phyloP scores from a whole-genome alignment of 73 alveolate genomes.

The Urostyla sp. region DNA sequence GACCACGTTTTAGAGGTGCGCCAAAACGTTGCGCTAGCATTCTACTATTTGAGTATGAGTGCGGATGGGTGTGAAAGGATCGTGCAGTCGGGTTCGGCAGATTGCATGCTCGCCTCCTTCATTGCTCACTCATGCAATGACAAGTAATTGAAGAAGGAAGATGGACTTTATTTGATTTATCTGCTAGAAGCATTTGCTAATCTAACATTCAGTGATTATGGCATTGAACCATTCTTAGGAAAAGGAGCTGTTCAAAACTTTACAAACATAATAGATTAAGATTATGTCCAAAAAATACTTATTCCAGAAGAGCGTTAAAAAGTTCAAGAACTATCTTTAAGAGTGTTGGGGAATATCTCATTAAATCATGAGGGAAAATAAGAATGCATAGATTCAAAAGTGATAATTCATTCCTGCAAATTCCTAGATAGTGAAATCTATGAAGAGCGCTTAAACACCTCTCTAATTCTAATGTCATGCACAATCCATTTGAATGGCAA shows the following conservation, averaged over 20 bases:
- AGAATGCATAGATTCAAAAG: conserved; percentile 85
- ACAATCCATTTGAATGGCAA: conserved; percentile 81
- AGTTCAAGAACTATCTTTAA: conserved; percentile 79
- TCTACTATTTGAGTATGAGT: conserved; percentile 76
- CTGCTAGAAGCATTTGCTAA: conserved; percentile 88
- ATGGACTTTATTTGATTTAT: conserved; percentile 82
- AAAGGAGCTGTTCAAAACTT: conserved; percentile 82
- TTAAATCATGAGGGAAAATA: conserved; percentile 89
- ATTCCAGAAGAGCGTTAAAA: conserved; percentile 22
- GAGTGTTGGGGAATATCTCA: conserved; percentile 86
- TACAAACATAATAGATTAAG: conserved; percentile 76
- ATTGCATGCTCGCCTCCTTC: conserved; percentile 86
- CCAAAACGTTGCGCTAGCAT: conserved; percentile 90
- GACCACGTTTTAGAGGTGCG: conserved; percentile 86
- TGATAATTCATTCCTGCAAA: conserved; percentile 83
- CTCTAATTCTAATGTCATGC: conserved; percentile 73
- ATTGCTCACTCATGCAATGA: conserved; percentile 77
- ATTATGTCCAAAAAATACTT: conserved; percentile 55
- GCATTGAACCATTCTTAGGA: conserved; percentile 89
- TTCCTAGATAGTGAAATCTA: conserved; percentile 69
- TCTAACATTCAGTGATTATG: conserved; percentile 86
- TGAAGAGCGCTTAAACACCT: conserved; percentile 62
- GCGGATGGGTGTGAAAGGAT: conserved; percentile 87
- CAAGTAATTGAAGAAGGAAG: conserved; percentile 75
- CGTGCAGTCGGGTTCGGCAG: conserved; percentile 81